Evolutionary conservation across 2,329 filamentous ascomycete species (phyloP), one percentile per base, ranked within the genome.

Genomic region (Hymenoscyphus linearis): DNA sequence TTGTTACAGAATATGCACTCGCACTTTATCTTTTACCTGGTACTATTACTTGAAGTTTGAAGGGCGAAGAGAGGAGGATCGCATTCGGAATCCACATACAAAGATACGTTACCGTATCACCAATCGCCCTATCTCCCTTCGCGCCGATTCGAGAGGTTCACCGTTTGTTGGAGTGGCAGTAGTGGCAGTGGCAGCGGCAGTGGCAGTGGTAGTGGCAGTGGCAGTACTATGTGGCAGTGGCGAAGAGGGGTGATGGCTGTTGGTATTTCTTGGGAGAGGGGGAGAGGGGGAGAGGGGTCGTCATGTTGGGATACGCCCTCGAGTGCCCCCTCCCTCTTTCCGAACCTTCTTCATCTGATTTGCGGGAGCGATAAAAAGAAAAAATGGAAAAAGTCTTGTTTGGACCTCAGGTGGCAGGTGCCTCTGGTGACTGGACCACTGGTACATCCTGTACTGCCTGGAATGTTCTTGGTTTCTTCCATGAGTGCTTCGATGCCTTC

Each of bases 401-500:
- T 22, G 40, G 22, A 47, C 40, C 22, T 47, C 40, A 22, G 7
- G 16, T 47, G n/a, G n/a, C n/a, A n/a, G n/a, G n/a, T n/a, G n/a
- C n/a, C n/a, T n/a, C n/a, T n/a, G n/a, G n/a, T n/a, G n/a, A n/a
- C n/a, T n/a, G n/a, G n/a, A n/a, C n/a, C n/a, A n/a, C n/a, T n/a
- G n/a, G n/a, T n/a, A n/a, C n/a, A n/a, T n/a, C n/a, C n/a, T 31
- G 47, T 59, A 34, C 50, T 54, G 50, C 47, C 40, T 58, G 25
- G 57, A 54, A 55, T 10, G 36, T 55, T 60, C 58, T 60, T 60
- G 6, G 52, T 40, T 35, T 25, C 58, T 60, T 60, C 58, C 37
- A 55, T 50, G 10, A 31, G 31, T 31, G 6, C 31, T 31, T 31
- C 31, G 31, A 31, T 18, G 22, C 47, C 22, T 58, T 58, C 44